Base-by-base conservation (phyloP, 495 filamentous ascomycete genomes). In the Parathielavia hyrcaniae region DNA sequence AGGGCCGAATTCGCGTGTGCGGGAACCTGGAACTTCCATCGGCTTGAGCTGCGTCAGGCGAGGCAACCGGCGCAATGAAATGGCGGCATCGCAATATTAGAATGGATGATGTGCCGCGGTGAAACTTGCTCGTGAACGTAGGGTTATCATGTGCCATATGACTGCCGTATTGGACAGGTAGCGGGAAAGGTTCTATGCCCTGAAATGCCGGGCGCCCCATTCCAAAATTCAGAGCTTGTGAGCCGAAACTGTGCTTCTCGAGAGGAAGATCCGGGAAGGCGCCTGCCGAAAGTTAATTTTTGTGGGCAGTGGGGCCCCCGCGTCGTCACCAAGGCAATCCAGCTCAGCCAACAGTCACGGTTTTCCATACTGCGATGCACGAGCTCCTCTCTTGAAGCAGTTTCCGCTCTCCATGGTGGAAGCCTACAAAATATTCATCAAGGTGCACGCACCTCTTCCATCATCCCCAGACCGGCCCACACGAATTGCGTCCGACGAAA, bases 71-170 rank as follows among this genome's bases (percentile, higher is more conserved):
- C 34, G 58, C 26, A 34, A 58, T 60, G 57, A 57, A 57, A 4
- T 41, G 58, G 50, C 38, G n/a, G 45, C 14, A 19, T 53, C 34
- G 49, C 54, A 61, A 64, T 55, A n/a, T n/a, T n/a, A 58, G 58
- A 58, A 51, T 39, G 36, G 54, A 30, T 30, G 26, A n/a, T 48
- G 57, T 23, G 51, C 55, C 12, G 55, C 44, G 50, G 17, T 32
- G 51, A 64, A 57, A 64, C 58, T 39, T 51, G 62, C 58, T 5
- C 41, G 8, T 6, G 26, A 57, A 59, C 52, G 55, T 40, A 40
- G 48, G 44, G 26, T 50, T 59, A 20, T 59, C 58, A 59, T 2
- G 49, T 64, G 62, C 54, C 26, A 39, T 57, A 44, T 23, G 50
- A 58, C 56, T 61, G 58, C 62, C 58, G 58, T 57, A 30, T 12